Evolutionary conservation across 345 rosid species (phyloP), one percentile per base, ranked within the genome.

Genomic region (Syzygium jambos): DNA sequence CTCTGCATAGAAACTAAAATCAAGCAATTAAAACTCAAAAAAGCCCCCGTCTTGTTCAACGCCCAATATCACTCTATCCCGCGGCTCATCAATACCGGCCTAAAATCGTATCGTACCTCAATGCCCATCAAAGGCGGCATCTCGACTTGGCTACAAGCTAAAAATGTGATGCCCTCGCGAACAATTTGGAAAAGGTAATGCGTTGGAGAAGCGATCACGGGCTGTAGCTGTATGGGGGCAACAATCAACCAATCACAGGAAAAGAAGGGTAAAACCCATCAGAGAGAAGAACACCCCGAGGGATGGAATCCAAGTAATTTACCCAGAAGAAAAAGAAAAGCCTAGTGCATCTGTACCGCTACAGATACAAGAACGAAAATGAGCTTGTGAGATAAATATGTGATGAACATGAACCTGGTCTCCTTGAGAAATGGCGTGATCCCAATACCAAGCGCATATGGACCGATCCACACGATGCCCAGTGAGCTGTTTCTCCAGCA

Each of bases 71-170:
- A 7, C 22, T 51, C 63, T 52, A 55, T 56, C 78, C 34, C 30
- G 27, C 23, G 30, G 14, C 15, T 41, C 54, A 88, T 34, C 27
- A 5, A 25, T 6, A 80, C 63, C 52, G 25, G 29, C 51, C 17
- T 68, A 51, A 53, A 52, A 63, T n/a, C 9, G 43, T 34, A 23
- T 25, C 12, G 57, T 90, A 96, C 99, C 98, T 98, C 99, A 87
- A 96, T 94, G 51, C 94, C 99, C 99, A 98, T 95, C 92, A 98
- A 88, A 56, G 99, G 98, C 8, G 98, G 98, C 99, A 98, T 96
- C 92, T 96, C 99, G 86, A 98, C 98, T 91, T 96, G 99, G 89
- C 96, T 96, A 87, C 99, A 96, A 84, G 99, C 97, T 85, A 98
- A 89, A 89, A 98, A 95, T 6, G 99, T 98, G 87, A 98, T 93